These are phyloP conservation scores for Phytophthora agathidicida DNA, from an alignment of 352 stramenopile species.

Conservation along the genomic window DNA sequence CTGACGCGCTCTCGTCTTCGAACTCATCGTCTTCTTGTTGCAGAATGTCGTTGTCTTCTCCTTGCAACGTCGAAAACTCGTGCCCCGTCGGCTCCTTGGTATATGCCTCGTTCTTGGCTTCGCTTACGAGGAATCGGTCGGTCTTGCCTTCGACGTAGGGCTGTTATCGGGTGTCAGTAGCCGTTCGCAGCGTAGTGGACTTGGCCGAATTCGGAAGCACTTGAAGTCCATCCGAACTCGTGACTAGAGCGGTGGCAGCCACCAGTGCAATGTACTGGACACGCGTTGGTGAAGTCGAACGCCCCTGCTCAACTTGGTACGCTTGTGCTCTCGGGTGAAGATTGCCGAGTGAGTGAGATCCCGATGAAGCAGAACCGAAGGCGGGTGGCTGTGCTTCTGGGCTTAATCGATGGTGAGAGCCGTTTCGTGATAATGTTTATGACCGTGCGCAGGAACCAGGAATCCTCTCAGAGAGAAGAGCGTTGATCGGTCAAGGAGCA, in stretches of 20 bases:
- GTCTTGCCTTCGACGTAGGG: conserved; percentile 24
- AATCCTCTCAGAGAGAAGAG: no score
- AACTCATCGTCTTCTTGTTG: conserved; percentile 4
- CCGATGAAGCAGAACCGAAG: no score
- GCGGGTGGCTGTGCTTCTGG: not conserved
- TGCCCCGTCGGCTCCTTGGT: conserved; percentile 2
- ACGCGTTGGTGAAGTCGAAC: not conserved
- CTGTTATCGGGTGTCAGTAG: conserved; percentile 7
- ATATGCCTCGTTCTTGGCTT: not conserved
- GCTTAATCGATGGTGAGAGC: conserved; percentile 2
- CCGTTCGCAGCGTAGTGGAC: conserved; percentile 10
- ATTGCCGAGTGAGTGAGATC: conserved; percentile 18
- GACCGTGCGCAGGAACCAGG: not conserved
- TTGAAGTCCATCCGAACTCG: conserved; percentile 16
- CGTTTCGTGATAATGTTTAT: conserved; percentile 3
- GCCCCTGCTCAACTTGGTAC: not conserved
- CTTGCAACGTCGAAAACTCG: conserved; percentile 6
- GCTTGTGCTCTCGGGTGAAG: conserved; percentile 4
- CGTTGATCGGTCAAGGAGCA: no score
- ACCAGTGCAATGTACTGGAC: conserved; percentile 13
- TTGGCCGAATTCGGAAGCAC: conserved; percentile 18
- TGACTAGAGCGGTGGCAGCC: conserved; percentile 7
- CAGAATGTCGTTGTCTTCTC: conserved; percentile 1
- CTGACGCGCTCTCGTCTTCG: conserved; percentile 5
- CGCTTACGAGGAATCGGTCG: conserved; percentile 18